Evolutionary conservation across 176 grass and related monocot species (phyloP), one percentile per base, ranked within the genome.

Genomic region (Puccinellia tenuiflora): DNA sequence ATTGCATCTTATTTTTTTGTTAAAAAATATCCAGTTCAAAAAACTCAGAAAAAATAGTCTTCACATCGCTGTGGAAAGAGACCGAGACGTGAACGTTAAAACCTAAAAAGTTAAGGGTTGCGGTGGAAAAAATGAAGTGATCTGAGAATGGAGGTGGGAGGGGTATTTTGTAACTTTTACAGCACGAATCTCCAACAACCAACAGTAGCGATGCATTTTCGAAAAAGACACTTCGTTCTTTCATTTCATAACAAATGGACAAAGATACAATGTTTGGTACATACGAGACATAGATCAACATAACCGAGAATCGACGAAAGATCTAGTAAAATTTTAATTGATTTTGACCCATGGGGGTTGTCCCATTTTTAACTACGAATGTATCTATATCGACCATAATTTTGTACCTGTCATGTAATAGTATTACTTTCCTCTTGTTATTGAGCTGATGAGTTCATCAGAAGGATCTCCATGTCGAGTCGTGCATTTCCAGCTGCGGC

Each of bases 401-500:
- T 48, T 62, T 64, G 20, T 26, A 83, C 43, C 55, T 54, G 21
- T n/a, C 20, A 21, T 81, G 74, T 63, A 75, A 43, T 31, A 21
- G 38, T 13, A 18, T 51, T 25, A 37, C 56, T 31, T 79, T 30
- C 37, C 25, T n/a, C 22, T 60, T 31, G 15, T 74, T 63, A 62
- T 20, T 18, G n/a, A 48, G 2, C 42, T 18, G 69, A 73, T 28
- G 22, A 46, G 24, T 4, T 72, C 16, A 59, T 81, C 71, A 89
- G 85, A 92, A 94, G 43, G 88, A 29, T 85, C 86, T 92, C 92
- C 92, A 94, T 54, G 87, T 79, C 3, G 89, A 45, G 7, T 92
- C 92, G 16, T 89, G 75, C 66, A 90, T 73, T 39, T 35, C 77
- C 78, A 87, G 70, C 59, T 85, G 92, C 79, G 30, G 83, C 77